Evolutionary conservation across 345 rosid genomes (phyloP), one percentile per base, ranked within the genome.

Genomic region (Linum tenue): DNA sequence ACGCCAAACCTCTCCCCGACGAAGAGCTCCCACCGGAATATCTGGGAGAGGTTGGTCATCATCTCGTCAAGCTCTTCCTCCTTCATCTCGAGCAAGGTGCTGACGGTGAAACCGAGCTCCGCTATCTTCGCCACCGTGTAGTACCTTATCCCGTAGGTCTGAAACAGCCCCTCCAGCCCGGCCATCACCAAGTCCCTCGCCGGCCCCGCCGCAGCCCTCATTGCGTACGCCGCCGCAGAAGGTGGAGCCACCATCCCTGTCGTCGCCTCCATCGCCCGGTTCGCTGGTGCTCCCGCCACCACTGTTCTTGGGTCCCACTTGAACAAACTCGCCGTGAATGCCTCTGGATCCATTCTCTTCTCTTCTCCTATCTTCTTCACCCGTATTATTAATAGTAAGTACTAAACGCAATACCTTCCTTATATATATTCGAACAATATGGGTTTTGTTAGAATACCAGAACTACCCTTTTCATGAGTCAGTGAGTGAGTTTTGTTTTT

Each of bases 1-100:
- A 94, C 78, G 39, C 99, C 99, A 62, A 84, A 94, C 48, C 96
- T 78, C 67, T 94, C 99, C 6, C 99, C 99, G 5, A 94, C 96
- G 1, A 88, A 85, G 64, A 94, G 89, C 60, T 94, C 97, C 96
- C 92, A 90, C 51, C 97, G 74, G 76, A 85, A 94, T 66, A 94
- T 84, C 63, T 94, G 99, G 56, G 84, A 78, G 56, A 94, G 75
- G 65, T 92, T 90, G 78, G 86, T 90, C 96, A 94, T 94, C 99
- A 94, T 94, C 68, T 94, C 99, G 3, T 94, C 99, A 3, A 94
- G 82, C 85, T 94, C 99, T 70, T 88, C 99, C 36, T 94, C 99
- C 65, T 67, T 88, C 99, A 94, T 94, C 64, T 83, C 85, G 65
- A 94, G 64, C 2, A 94, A 88, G n/a, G 99, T 94, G 69, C 81